A percentile compares a stretch with the other conserved stretches of the same genome.
phyloP scores from a whole-genome alignment of 1,284 basidiomycete genomes.

The Ceraceosorus guamensis region DNA sequence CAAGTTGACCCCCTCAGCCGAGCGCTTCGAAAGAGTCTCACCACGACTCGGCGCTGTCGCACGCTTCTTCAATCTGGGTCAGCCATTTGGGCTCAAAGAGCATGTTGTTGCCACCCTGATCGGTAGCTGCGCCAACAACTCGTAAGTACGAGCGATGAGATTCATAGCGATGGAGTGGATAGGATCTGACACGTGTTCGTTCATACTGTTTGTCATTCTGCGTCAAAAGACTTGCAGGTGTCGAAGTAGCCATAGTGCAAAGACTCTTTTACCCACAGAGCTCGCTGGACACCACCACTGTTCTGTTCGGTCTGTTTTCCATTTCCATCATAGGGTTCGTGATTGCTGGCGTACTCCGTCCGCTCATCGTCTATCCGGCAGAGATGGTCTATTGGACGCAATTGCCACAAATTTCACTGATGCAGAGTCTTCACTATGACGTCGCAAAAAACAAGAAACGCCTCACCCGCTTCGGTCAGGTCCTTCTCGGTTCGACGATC shows the following conservation, averaged over 20 bases:
- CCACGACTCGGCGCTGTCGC: conserved; percentile 18
- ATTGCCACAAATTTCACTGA: conserved; percentile 34
- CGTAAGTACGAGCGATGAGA: conserved; percentile 11
- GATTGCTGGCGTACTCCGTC: conserved; percentile 49
- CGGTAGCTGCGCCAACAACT: conserved; percentile 52
- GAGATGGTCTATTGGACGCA: conserved; percentile 49
- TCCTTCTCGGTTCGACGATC: conserved; percentile 17
- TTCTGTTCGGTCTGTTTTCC: conserved; percentile 61
- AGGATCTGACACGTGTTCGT: conserved; percentile 46
- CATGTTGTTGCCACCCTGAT: conserved; percentile 61
- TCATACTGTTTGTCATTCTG: not conserved
- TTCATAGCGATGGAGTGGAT: conserved; percentile 19
- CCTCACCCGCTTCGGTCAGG: conserved; percentile 60
- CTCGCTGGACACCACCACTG: conserved; percentile 50
- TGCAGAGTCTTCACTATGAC: conserved; percentile 41
- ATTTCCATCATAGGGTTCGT: conserved; percentile 64
- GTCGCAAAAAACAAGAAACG: conserved; percentile 53
- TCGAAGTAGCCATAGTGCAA: conserved; percentile 5
- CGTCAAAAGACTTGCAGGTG: not conserved
- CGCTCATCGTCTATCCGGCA: conserved; percentile 20
- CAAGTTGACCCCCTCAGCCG: conserved; percentile 31
- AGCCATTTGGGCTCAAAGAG: conserved; percentile 57
- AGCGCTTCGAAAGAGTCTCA: conserved; percentile 51
- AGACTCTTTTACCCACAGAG: conserved; percentile 22
- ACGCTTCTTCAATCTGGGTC: conserved; percentile 57